Conservation (phyloP, 192 early-diverging fungal genomes). For the Jimgerdemannia flammicorona region DNA sequence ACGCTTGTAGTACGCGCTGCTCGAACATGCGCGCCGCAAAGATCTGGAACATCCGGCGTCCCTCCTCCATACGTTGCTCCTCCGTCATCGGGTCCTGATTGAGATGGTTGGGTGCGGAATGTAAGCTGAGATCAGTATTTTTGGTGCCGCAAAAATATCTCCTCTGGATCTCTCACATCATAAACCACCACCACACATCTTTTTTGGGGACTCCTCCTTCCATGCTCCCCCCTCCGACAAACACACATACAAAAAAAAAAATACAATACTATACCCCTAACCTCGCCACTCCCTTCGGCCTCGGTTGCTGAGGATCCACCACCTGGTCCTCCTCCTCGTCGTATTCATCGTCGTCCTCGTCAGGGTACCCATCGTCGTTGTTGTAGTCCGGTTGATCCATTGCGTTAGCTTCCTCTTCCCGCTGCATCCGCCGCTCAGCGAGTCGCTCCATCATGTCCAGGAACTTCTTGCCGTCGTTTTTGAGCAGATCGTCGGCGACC, state of each 20-base stretch:
- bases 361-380: no score
- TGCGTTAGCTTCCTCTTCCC: conserved; percentile 54
- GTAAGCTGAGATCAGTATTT: no score
- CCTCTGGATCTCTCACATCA: no score
- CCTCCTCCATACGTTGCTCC: conserved; percentile 90
- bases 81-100: conserved; percentile 76
- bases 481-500: conserved; percentile 85
- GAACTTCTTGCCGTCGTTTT: conserved; percentile 93
- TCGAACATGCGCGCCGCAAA: conserved; percentile 98
- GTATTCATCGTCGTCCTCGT: conserved; percentile 43
- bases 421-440: conserved; percentile 84
- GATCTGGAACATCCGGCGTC: conserved; percentile 90
- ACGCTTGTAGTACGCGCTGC: conserved; percentile 89
- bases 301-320: conserved; percentile 47
- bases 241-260: no score
- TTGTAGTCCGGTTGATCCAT: conserved; percentile 37
- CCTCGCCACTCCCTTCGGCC: neutral
- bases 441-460: conserved; percentile 95
- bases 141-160: no score
- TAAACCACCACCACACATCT: no score
- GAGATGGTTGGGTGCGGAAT: no score
- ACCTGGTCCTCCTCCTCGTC: conserved; percentile 63
- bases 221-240: no score
- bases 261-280: conserved; percentile 2
- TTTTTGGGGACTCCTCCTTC: no score